phyloP scores from a whole-genome alignment of 805 yeast genomes.

The Saturnispora saitoi region DNA sequence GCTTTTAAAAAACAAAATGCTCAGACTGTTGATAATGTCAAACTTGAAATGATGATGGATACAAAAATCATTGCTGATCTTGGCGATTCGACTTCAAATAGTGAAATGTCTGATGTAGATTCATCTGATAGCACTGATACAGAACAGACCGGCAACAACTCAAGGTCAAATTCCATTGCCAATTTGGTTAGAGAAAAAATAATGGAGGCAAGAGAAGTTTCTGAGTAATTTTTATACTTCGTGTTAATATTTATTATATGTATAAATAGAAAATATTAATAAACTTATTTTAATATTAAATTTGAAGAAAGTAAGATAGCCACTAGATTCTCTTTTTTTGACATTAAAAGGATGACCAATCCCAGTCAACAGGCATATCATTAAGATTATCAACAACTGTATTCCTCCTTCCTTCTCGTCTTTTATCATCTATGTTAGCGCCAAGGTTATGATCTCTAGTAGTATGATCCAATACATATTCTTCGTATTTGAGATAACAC shows the following conservation, averaged over 20 bases:
- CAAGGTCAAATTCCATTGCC: not conserved
- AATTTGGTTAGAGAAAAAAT: slow-evolving; percentile 6
- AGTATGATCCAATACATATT: slow-evolving; percentile 25
- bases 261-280: not conserved
- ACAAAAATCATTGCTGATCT: slow-evolving; percentile 50
- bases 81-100: slow-evolving; percentile 21
- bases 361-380: slow-evolving; percentile 31
- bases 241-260: not conserved
- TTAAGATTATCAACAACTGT: slow-evolving; percentile 9
- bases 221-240: not conserved
- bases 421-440: slow-evolving; percentile 13
- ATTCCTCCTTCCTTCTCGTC: slow-evolving; percentile 15
- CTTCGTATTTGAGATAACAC: slow-evolving; percentile 30
- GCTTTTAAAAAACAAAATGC: slow-evolving; percentile 19
- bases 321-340: not conserved
- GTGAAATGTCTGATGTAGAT: slow-evolving; percentile 25
- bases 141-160: not conserved
- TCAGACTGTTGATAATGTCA: slow-evolving; percentile 8
- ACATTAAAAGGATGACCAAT: slow-evolving; percentile 31
- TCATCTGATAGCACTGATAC: slow-evolving; percentile 16
- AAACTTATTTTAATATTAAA: not conserved
- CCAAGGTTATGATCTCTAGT: slow-evolving; percentile 23
- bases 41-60: slow-evolving; percentile 35
- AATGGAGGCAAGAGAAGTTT: slow-evolving; percentile 1
- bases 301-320: not conserved